These are phyloP conservation scores for Solanum chilense DNA, from an alignment of 257 asterid genomes.

Conservation along the genomic window DNA sequence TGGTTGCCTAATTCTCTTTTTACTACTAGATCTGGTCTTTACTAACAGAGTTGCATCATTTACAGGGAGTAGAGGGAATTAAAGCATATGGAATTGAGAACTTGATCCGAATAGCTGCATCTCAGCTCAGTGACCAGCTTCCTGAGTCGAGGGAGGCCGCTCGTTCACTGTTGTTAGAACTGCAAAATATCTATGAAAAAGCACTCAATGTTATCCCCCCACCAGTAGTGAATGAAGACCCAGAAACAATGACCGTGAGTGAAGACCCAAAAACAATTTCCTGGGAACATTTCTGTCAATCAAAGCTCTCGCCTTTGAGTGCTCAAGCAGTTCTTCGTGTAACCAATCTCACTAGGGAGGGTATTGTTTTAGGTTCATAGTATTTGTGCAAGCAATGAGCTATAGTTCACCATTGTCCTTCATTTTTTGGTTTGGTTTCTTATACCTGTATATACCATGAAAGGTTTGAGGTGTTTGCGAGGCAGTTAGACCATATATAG, in stretches of 20 bases:
- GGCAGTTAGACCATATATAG: constrained; percentile 21
- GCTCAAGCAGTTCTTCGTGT: constrained; percentile 94
- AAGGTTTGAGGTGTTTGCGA: constrained; percentile 34
- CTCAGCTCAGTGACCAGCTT: constrained; percentile 83
- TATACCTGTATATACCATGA: constrained; percentile 59
- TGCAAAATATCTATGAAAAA: constrained; percentile 52
- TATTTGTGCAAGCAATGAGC: constrained; percentile 4
- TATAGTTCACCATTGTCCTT: constrained; percentile 15
- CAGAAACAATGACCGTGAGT: constrained; percentile 15
- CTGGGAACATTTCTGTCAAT: constrained; percentile 82
- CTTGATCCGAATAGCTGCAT: constrained; percentile 66
- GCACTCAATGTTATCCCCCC: constrained; percentile 19
- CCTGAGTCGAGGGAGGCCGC: constrained; percentile 97
- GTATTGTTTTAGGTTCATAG: constrained; percentile 46
- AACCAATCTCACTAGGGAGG: constrained; percentile 58
- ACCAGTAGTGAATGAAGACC: constrained; percentile 23
- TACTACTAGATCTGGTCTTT: neutral
- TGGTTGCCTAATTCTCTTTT: neutral
- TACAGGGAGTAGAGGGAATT: constrained; percentile 73
- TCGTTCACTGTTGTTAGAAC: constrained; percentile 62
- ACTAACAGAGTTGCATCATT: neutral
- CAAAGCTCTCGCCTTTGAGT: constrained; percentile 75
- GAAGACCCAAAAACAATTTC: constrained; percentile 19
- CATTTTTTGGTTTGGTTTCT: constrained; percentile 14
- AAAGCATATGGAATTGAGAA: constrained; percentile 69